Percentiles rank a stretch among this genome's conserved stretches.
These are phyloP conservation scores for Penicillium sp. DNA, from an alignment of 2,329 filamentous ascomycete genomes.

Conservation along the genomic window DNA sequence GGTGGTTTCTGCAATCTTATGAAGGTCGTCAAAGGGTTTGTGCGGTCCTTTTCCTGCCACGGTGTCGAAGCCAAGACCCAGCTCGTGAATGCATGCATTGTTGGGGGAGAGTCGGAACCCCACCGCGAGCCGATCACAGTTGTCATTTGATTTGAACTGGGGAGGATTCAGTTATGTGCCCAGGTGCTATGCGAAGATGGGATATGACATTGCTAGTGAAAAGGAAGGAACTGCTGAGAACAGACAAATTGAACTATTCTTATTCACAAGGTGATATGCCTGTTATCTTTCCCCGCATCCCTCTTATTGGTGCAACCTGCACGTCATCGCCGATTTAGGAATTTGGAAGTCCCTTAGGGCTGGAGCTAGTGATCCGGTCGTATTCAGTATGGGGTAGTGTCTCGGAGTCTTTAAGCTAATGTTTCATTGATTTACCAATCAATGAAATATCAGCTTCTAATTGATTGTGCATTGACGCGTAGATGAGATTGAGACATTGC, in stretches of 20 bases:
- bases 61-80: background rate
- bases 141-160: background rate
- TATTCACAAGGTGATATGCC: no score
- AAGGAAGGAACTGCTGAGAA: no score
- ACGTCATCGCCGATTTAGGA: no score
- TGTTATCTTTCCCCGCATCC: no score
- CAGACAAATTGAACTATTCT: no score
- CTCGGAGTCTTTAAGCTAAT: no score
- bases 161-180: background rate
- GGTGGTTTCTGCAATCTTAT: background rate
- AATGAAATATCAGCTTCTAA: background rate
- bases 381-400: no score
- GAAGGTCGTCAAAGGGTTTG: background rate
- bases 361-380: no score
- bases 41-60: background rate
- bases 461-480: background rate
- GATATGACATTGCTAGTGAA: background rate
- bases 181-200: background rate
- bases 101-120: background rate
- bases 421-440: background rate
- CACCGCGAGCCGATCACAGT: background rate
- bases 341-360: no score
- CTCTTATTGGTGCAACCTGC: no score
- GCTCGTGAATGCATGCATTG: conserved; percentile 2
- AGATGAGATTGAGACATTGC: background rate